phyloP scores from a whole-genome alignment of 495 filamentous ascomycete genomes.

The Penicillium chermesinum region DNA sequence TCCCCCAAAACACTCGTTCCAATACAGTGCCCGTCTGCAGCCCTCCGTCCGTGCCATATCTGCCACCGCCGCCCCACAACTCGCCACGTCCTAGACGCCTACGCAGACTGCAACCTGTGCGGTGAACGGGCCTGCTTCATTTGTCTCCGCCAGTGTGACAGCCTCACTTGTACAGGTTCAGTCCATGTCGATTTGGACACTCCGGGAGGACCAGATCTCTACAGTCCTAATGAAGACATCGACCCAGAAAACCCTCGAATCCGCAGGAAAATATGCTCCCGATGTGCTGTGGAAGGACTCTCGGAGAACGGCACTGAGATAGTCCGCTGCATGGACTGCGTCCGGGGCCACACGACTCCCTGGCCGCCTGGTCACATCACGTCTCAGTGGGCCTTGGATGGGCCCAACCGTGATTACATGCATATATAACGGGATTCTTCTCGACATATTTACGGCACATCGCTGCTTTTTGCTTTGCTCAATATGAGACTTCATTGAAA shows the following conservation, averaged over 20 bases:
- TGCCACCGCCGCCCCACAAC: constrained; percentile 46
- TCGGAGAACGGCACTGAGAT: constrained; percentile 36
- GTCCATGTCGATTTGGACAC: background rate
- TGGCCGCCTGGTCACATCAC: constrained; percentile 7
- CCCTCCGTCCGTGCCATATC: constrained; percentile 46
- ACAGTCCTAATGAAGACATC: constrained; percentile 3
- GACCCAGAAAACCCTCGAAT: background rate
- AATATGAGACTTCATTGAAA: too few relatives aligned
- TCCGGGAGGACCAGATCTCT: constrained; percentile 2
- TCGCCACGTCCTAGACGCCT: constrained; percentile 43
- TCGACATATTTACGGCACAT: too few relatives aligned
- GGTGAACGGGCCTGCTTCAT: constrained; percentile 46
- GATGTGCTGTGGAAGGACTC: constrained; percentile 41
- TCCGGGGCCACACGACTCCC: constrained; percentile 14
- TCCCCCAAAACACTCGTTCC: constrained; percentile 34
- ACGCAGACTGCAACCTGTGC: constrained; percentile 48
- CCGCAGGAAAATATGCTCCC: constrained; percentile 35
- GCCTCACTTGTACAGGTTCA: constrained; percentile 21
- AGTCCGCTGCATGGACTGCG: constrained; percentile 38
- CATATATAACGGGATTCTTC: too few relatives aligned
- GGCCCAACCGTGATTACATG: constrained; percentile 2
- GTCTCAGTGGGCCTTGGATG: constrained; percentile 16
- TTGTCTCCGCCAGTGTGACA: constrained; percentile 47
- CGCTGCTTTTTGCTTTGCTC: too few relatives aligned
- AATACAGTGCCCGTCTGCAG: constrained; percentile 18